Base-by-base conservation (phyloP, 2,329 filamentous ascomycete genomes). In the Hawksworthiomyces lignivorus region DNA sequence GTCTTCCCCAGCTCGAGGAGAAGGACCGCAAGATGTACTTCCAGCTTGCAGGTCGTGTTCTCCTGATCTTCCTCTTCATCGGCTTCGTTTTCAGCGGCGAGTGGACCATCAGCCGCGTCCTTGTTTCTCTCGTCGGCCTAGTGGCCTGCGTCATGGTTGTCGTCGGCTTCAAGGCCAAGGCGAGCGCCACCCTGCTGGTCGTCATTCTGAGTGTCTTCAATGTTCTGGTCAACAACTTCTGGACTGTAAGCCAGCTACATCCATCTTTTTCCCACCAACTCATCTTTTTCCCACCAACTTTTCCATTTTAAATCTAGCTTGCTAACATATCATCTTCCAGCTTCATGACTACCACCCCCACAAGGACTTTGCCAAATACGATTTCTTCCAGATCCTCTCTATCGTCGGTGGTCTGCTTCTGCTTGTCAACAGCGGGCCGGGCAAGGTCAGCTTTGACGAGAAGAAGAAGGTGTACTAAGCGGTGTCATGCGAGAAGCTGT, bases 381-480 rank as follows among this genome's bases (percentile, higher is more conserved):
- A 98, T 65, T 98, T 98, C 75, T 98, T 98, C 82, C 92, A 98
- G 73, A 96, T 97, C 56, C 75, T 98, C 42, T 98, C 92, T 39
- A 98, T 98, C 62, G 90, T 97, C 52, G 92, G 92, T 51, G 92
- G 92, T 63, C 85, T 98, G 44, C 76, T 98, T 45, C 82, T 98
- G 52, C 79, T 98, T 52, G 89, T 97, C 69, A 98, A 98, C 79
- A 96, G 92, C 78, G 92, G 92, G 48, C 92, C 92, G 9, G 92
- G 92, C 50, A 89, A 95, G 65, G 85, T 97, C 74, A 94, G 86
- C 63, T 90, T 97, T 65, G 92, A 98, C 67, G 92, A 98, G 80
- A 98, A 98, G 86, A 98, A 98, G 82, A 98, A 98, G 78, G 92
- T 98, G 54, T 98, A 98, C 72, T 98, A 75, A n/a, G n/a, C n/a